Evolutionary conservation across 164 flowering plant genomes (phyloP).

Genomic region (Dillenia turbinata): DNA sequence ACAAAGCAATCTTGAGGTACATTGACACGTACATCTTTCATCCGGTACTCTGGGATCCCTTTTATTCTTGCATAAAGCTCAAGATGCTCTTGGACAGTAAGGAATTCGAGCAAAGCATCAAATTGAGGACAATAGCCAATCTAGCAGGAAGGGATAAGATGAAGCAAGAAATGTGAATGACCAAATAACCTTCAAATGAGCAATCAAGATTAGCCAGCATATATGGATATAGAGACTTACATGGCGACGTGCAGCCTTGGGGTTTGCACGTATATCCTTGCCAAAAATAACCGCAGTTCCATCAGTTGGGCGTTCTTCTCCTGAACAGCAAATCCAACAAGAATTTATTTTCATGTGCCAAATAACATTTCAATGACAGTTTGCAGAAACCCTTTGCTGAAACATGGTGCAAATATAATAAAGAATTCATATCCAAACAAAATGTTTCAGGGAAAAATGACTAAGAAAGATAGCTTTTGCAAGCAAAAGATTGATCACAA

Average conservation of each 20-base stretch:
- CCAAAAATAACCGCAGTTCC: slow-evolving; percentile 95
- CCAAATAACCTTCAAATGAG: slow-evolving; percentile 2
- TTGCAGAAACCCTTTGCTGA: too few relatives aligned
- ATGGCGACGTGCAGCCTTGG: slow-evolving; percentile 81
- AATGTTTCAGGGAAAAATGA: too few relatives aligned
- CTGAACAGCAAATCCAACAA: slow-evolving; percentile 32
- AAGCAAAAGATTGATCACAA: too few relatives aligned
- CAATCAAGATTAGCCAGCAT: slow-evolving; percentile 2
- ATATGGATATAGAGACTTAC: slow-evolving; percentile 33
- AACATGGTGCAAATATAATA: too few relatives aligned
- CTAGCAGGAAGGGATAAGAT: slow-evolving; percentile 26
- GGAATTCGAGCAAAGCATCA: slow-evolving; percentile 81
- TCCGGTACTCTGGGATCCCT: slow-evolving; percentile 66
- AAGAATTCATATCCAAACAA: too few relatives aligned
- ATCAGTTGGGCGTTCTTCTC: slow-evolving; percentile 80
- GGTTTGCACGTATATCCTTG: slow-evolving; percentile 70
- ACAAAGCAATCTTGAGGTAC: too few relatives aligned
- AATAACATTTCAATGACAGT: too few relatives aligned
- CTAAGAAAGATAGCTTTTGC: too few relatives aligned
- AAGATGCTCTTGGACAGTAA: slow-evolving; percentile 90
- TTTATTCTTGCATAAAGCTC: slow-evolving; percentile 96
- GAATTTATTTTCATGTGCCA: too few relatives aligned
- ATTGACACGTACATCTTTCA: slow-evolving; percentile 50
- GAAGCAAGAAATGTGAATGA: slow-evolving; percentile 3
- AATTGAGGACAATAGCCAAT: slow-evolving; percentile 98